Conservation (phyloP, 805 yeast species). For the Sugiyamaella qingdaonensis region DNA sequence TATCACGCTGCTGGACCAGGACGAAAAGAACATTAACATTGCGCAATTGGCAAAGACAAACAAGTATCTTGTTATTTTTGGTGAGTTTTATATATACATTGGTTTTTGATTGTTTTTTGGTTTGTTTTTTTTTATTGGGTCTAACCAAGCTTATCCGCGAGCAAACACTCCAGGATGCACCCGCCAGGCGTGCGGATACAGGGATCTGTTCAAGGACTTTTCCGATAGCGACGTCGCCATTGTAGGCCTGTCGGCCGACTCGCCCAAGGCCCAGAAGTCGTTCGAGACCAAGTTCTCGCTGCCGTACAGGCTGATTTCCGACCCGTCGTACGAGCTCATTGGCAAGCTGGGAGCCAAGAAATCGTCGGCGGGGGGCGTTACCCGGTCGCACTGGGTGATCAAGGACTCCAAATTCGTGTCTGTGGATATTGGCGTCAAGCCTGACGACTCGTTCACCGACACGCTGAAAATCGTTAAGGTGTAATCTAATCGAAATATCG, state of each 20-base stretch:
- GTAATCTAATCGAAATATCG: not conserved
- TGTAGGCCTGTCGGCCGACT: slow-evolving; percentile 79
- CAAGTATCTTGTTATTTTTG: slow-evolving; percentile 43
- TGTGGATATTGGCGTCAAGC: slow-evolving; percentile 50
- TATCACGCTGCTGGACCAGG: slow-evolving; percentile 60
- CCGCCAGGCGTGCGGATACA: slow-evolving; percentile 86
- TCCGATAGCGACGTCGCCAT: slow-evolving; percentile 51
- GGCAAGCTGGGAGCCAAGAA: slow-evolving; percentile 80
- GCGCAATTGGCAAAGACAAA: slow-evolving; percentile 38
- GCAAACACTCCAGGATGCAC: slow-evolving; percentile 98
- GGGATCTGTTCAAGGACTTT: slow-evolving; percentile 57
- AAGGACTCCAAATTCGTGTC: slow-evolving; percentile 64
- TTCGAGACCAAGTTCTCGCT: slow-evolving; percentile 71
- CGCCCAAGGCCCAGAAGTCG: slow-evolving; percentile 69
- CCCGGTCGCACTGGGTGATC: slow-evolving; percentile 91
- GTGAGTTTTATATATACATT: not conserved
- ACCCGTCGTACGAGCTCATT: slow-evolving; percentile 66
- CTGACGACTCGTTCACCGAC: slow-evolving; percentile 31
- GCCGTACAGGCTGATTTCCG: slow-evolving; percentile 71
- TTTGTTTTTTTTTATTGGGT: not conserved
- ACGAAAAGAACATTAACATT: slow-evolving; percentile 56
- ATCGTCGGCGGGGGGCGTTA: slow-evolving; percentile 51
- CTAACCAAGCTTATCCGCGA: slow-evolving; percentile 62
- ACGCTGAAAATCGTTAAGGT: slow-evolving; percentile 26
- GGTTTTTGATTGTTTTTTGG: not conserved